Base-by-base conservation (phyloP, 2,329 filamentous ascomycete species). In the Botryotinia calthae region DNA sequence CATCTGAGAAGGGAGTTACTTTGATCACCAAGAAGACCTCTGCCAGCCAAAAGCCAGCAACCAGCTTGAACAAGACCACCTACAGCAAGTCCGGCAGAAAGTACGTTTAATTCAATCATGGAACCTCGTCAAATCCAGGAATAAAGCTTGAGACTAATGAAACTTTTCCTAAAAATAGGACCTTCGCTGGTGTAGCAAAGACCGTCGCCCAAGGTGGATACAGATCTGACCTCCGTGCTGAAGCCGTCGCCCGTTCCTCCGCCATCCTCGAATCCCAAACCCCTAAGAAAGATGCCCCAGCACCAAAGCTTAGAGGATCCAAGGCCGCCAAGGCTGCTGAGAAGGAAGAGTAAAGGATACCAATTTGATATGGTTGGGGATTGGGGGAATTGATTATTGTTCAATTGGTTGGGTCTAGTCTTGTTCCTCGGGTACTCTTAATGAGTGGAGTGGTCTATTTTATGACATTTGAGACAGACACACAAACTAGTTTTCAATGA, bases 181-280 rank as follows among this genome's bases (percentile, higher is more conserved):
- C 92, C 86, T 98, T 95, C 91, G 93, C 92, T 87, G 88, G 88
- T 81, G 90, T 98, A 83, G 94, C 94, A 86, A 92, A 89, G 87
- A 87, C 87, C 83, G 90, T 91, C 80, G 92, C 94, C 84, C 94
- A 94, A 90, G 88, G 88, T 83, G 89, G 91, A 82, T 99, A 98
- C 91, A 93, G 93, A 80, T 81, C 88, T 81, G 93, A 95, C 83
- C 88, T 95, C 84, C 91, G 91, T 79, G 85, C 88, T 81, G 87
- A 87, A 81, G 95, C 95, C 80, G 91, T 98, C 81, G 87, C 94
- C 84, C 93, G 96, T 82, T 94, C 92, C 82, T 94, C 91, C 81
- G 94, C 94, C 81, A 89, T 97, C 87, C 92, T 91, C 84, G 87
- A 87, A 81, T 90, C 92, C 80, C 92, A 97, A 89, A 88, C 87